A percentile compares a stretch with the other conserved stretches of the same genome.
These are phyloP conservation scores for Diaporthe humulicola DNA, from an alignment of 2,329 filamentous ascomycete genomes.

Conservation along the genomic window DNA sequence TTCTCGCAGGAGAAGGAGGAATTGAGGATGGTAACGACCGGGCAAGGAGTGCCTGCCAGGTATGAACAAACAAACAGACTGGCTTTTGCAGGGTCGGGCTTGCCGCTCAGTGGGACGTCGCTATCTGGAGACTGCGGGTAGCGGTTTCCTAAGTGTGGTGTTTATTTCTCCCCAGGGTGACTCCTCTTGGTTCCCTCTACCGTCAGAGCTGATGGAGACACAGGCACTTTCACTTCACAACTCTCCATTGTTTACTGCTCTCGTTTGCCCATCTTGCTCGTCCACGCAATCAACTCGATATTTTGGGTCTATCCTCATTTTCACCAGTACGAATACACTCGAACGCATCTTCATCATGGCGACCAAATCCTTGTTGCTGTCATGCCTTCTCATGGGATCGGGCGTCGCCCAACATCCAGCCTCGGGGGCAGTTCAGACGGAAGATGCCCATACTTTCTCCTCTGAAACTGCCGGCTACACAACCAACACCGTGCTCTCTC, in stretches of 20 bases:
- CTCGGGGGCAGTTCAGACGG: background rate
- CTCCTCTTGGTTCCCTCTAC: background rate
- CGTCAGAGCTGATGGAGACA: background rate
- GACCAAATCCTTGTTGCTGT: slow-evolving; percentile 2
- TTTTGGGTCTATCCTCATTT: background rate
- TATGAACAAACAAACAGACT: background rate
- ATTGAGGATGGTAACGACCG: too few relatives aligned
- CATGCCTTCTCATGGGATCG: slow-evolving; percentile 8
- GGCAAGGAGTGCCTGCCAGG: slow-evolving; percentile 1
- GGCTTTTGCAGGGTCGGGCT: background rate
- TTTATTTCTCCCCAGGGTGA: background rate
- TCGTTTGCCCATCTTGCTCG: background rate
- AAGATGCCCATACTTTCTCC: background rate
- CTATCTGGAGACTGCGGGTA: background rate
- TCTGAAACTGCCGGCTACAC: background rate
- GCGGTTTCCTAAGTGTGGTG: background rate
- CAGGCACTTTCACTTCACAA: background rate
- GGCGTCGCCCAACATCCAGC: background rate
- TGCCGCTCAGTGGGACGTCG: background rate
- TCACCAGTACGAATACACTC: background rate
- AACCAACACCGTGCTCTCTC: background rate
- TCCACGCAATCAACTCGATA: background rate
- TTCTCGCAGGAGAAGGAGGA: background rate
- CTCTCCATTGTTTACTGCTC: background rate
- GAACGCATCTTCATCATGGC: slow-evolving; percentile 13